Percentiles rank a stretch among this genome's conserved stretches.
Conservation (phyloP, 1,139 yeast genomes). For the Lodderomyces parapsilosis region DNA sequence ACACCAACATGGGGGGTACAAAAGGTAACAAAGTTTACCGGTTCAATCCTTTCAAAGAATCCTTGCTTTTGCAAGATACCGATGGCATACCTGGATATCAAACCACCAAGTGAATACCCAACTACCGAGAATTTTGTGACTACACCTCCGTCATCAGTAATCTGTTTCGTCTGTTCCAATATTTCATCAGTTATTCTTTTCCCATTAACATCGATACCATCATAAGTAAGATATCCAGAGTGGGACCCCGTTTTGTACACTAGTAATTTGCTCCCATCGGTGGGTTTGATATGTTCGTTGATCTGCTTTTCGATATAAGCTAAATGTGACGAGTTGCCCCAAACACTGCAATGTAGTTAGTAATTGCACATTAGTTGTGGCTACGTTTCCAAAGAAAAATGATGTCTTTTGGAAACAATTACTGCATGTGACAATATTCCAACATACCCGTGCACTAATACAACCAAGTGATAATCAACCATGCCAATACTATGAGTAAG, state of each 20-base stretch:
- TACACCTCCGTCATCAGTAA: constrained; percentile 17
- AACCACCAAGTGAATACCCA: constrained; percentile 85
- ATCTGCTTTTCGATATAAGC: constrained; percentile 51
- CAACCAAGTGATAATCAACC: constrained; percentile 53
- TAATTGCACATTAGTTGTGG: too few relatives aligned
- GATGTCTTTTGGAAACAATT: constrained; percentile 3
- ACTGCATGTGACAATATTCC: neutral
- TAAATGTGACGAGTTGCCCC: constrained; percentile 77
- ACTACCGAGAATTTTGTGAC: constrained; percentile 63
- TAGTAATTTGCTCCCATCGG: constrained; percentile 28
- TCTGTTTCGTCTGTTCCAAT: constrained; percentile 36
- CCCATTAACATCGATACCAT: constrained; percentile 86
- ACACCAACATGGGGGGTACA: constrained; percentile 86
- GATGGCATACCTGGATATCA: constrained; percentile 72
- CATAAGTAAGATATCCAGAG: constrained; percentile 71
- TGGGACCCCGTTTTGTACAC: constrained; percentile 63
- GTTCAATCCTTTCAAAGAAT: constrained; percentile 48
- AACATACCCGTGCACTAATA: constrained; percentile 72
- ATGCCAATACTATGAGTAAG: constrained; percentile 1
- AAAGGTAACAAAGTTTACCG: constrained; percentile 68
- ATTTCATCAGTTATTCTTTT: constrained; percentile 72
- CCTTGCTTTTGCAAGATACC: constrained; percentile 62
- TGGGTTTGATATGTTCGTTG: constrained; percentile 17
- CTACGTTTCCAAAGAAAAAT: too few relatives aligned
- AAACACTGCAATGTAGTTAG: constrained; percentile 42